Evolutionary conservation across 1,284 basidiomycete species (phyloP).

Genomic region (Hemileia vastatrix): DNA sequence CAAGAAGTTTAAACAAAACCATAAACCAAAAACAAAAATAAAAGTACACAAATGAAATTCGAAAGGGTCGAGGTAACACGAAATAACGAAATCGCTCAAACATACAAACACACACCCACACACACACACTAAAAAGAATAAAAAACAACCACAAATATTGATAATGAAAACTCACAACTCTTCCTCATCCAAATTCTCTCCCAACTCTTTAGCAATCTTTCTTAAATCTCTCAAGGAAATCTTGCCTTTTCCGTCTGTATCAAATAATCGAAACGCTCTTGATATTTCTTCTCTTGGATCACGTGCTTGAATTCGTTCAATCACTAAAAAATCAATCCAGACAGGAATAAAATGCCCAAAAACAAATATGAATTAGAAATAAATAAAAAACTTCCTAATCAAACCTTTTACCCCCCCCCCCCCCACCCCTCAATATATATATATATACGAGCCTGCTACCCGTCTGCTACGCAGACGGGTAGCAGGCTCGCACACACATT

Average conservation of each 20-base stretch:
- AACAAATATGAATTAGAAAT: conserved; percentile 1
- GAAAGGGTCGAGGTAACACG: background rate
- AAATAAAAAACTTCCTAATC: background rate
- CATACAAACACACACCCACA: no score
- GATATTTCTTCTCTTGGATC: conserved; percentile 96
- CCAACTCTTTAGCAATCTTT: conserved; percentile 92
- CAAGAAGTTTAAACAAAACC: background rate
- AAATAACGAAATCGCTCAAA: no score
- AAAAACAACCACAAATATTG: background rate
- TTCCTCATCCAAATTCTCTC: conserved; percentile 89
- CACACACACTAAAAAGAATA: no score
- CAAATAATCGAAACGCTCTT: conserved; percentile 89
- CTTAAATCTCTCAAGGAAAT: conserved; percentile 83
- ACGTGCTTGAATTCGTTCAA: conserved; percentile 77
- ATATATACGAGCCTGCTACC: no score
- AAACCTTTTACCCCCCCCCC: background rate
- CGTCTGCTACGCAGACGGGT: no score
- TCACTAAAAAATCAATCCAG: conserved; percentile 52
- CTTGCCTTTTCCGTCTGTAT: conserved; percentile 90
- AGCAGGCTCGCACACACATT: no score
- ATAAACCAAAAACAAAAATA: background rate
- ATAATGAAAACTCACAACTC: conserved; percentile 64
- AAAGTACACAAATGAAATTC: background rate
- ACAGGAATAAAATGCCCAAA: background rate
- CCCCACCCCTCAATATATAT: background rate